These are phyloP conservation scores for Eucommia ulmoides DNA, from an alignment of 257 asterid species.

Conservation along the genomic window DNA sequence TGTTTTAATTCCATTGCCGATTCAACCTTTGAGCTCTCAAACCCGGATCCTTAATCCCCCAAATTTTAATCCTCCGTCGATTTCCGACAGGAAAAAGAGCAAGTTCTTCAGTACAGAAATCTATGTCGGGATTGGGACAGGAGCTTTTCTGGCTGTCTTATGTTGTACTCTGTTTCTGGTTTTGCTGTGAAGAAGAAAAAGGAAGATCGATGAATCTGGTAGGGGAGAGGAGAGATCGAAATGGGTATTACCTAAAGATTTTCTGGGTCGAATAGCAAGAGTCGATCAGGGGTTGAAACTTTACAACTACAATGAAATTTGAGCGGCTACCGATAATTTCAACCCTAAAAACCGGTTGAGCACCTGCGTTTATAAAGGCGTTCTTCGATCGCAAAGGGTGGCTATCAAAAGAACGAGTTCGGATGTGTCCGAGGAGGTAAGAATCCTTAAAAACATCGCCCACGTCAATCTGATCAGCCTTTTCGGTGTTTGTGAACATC, in stretches of 20 bases:
- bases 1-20: conserved; percentile 36
- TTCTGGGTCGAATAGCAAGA: conserved; percentile 24
- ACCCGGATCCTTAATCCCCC: conserved; percentile 6
- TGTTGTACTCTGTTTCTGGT: conserved; percentile 21
- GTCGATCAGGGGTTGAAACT: conserved; percentile 28
- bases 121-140: conserved; percentile 32
- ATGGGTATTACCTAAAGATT: conserved; percentile 15
- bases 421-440: conserved; percentile 35
- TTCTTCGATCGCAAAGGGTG: conserved; percentile 14
- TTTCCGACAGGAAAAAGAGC: conserved; percentile 4
- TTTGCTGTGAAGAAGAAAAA: conserved; percentile 8
- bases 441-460: conserved; percentile 40
- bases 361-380: conserved; percentile 28
- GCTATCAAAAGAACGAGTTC: conserved; percentile 30
- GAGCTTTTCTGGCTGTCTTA: conserved; percentile 31
- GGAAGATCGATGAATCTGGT: not conserved
- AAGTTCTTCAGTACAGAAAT: conserved; percentile 17
- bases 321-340: conserved; percentile 42
- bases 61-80: not conserved
- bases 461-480: conserved; percentile 57
- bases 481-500: conserved; percentile 40
- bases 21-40: conserved; percentile 24
- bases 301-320: conserved; percentile 31
- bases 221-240: conserved; percentile 9
- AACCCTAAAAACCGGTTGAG: conserved; percentile 23